Evolutionary conservation across 495 filamentous ascomycete species (phyloP).

Genomic region (Penicillium bovifimosum): DNA sequence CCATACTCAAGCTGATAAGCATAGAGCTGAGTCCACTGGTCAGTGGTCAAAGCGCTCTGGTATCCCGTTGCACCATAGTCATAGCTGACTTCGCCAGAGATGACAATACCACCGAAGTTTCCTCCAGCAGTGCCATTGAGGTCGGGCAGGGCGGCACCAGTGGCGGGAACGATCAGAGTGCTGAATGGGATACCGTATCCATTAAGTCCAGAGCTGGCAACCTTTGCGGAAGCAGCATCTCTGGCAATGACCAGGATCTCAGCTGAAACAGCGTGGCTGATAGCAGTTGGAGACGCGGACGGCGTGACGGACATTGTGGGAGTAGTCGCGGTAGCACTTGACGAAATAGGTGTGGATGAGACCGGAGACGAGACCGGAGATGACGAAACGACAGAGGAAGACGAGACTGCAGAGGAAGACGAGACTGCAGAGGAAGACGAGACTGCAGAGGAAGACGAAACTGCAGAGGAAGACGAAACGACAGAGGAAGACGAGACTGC

Average conservation of each 20-base stretch:
- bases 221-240: constrained; percentile 40
- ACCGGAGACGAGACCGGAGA: not conserved
- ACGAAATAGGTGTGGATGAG: constrained; percentile 11
- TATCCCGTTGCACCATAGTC: constrained; percentile 40
- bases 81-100: constrained; percentile 53
- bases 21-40: constrained; percentile 53
- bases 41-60: constrained; percentile 49
- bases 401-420: constrained; percentile 1
- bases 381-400: too few relatives aligned
- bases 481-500: too few relatives aligned
- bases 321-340: constrained; percentile 13
- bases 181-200: constrained; percentile 58
- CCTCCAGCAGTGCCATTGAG: constrained; percentile 46
- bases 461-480: not conserved
- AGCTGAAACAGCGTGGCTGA: constrained; percentile 27
- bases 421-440: not conserved
- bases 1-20: constrained; percentile 53
- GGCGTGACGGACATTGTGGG: constrained; percentile 25
- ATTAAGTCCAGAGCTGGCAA: constrained; percentile 51
- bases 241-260: constrained; percentile 56
- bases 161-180: constrained; percentile 47
- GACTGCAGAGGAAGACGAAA: not conserved
- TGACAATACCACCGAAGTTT: constrained; percentile 54
- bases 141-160: constrained; percentile 44
- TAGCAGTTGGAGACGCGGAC: constrained; percentile 16